phyloP scores from a whole-genome alignment of 148 eudicot species.

The Arbutus unedo region DNA sequence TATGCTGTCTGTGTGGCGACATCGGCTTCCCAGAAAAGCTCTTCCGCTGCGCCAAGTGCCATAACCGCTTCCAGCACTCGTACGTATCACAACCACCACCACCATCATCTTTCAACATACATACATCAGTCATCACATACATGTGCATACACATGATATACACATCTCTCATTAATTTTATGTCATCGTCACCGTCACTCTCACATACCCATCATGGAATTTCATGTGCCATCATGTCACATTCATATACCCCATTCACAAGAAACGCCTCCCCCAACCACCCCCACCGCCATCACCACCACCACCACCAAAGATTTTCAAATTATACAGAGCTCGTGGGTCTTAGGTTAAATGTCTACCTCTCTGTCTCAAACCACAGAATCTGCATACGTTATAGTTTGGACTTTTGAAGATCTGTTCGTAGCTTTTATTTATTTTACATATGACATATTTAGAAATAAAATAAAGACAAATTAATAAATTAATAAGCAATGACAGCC shows the following conservation, averaged over 20 bases:
- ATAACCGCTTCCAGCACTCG: conserved; percentile 64
- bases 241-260: not conserved
- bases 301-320: not conserved
- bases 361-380: no score
- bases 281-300: not conserved
- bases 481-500: no score
- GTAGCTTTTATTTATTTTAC: no score
- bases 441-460: no score
- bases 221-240: not conserved
- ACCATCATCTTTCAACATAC: not conserved
- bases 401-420: not conserved
- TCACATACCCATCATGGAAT: conserved; percentile 1
- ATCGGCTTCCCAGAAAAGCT: conserved; percentile 66
- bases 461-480: no score
- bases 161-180: not conserved
- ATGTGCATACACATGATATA: no score
- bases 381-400: not conserved
- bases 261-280: conserved; percentile 1
- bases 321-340: not conserved
- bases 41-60: conserved; percentile 62
- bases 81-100: conserved; percentile 18
- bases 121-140: not conserved
- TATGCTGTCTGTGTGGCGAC: conserved; percentile 66
- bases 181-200: not conserved
- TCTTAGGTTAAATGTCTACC: not conserved